Conservation (phyloP, 805 yeast species). For the Ogataea kodamae region DNA sequence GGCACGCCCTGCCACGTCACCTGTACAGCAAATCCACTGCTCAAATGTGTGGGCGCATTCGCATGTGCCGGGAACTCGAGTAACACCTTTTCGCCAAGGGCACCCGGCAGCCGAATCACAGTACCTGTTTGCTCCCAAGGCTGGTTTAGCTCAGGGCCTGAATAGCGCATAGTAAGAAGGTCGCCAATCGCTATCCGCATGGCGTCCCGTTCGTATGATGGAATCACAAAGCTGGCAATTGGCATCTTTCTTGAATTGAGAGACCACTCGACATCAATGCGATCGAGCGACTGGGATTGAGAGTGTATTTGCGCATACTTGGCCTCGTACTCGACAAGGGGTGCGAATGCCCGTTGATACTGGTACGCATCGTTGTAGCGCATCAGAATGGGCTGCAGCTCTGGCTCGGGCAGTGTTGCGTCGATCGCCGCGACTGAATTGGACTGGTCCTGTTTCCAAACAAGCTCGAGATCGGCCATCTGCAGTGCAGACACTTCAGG, state of each 20-base stretch:
- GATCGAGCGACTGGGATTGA: conserved; percentile 75
- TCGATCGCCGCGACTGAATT: conserved; percentile 71
- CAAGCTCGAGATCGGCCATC: conserved; percentile 68
- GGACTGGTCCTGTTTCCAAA: conserved; percentile 71
- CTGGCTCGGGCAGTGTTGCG: conserved; percentile 49
- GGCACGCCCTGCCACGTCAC: conserved; percentile 88
- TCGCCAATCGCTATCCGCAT: conserved; percentile 81
- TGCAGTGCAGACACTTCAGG: conserved; percentile 58
- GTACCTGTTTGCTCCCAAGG: conserved; percentile 75
- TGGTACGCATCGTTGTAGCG: conserved; percentile 80
- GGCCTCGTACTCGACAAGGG: conserved; percentile 76
- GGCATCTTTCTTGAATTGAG: conserved; percentile 60
- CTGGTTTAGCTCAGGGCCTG: conserved; percentile 46
- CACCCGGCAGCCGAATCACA: conserved; percentile 67
- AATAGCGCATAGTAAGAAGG: conserved; percentile 65
- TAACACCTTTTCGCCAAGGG: conserved; percentile 64
- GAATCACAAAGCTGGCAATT: conserved; percentile 63
- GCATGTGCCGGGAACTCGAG: conserved; percentile 55
- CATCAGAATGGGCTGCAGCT: conserved; percentile 67
- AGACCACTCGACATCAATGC: conserved; percentile 72
- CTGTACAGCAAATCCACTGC: conserved; percentile 73
- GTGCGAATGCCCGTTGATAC: conserved; percentile 82
- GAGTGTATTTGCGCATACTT: conserved; percentile 71
- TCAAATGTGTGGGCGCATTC: conserved; percentile 56
- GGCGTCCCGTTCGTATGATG: conserved; percentile 62